Evolutionary conservation across 768 basidiomycete species (phyloP).

Genomic region (Cyathus striatus): DNA sequence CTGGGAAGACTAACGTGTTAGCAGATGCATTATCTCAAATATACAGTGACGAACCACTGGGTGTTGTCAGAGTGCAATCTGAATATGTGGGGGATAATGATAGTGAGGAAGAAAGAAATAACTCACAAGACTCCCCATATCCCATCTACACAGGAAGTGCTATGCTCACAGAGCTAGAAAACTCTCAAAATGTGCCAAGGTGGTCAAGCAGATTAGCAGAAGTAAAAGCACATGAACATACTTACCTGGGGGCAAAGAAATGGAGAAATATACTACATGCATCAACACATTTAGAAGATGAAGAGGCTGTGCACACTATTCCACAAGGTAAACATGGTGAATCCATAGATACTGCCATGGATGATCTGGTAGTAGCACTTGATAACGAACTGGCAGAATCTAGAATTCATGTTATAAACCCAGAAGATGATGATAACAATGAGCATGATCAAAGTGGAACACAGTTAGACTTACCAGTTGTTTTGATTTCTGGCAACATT

Average conservation of each 20-base stretch:
- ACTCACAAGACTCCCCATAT: background rate
- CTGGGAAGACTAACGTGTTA: slow-evolving; percentile 25
- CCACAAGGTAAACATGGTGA: background rate
- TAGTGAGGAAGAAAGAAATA: background rate
- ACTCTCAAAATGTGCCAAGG: background rate
- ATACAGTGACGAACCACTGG: background rate
- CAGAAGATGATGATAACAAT: background rate
- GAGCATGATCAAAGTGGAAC: background rate
- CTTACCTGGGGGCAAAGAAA: background rate
- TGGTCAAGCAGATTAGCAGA: background rate
- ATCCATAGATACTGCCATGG: background rate
- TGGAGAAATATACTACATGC: background rate
- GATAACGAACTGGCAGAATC: background rate
- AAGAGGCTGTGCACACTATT: too few species aligned
- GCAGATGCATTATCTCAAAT: slow-evolving; percentile 30
- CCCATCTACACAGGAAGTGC: background rate
- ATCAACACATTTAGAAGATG: background rate
- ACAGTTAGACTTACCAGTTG: background rate
- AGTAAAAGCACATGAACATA: background rate
- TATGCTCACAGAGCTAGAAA: background rate
- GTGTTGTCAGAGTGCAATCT: background rate
- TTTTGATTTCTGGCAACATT: background rate
- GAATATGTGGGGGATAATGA: background rate
- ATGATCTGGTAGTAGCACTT: background rate
- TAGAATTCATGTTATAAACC: background rate